These are phyloP conservation scores for Lentinus tigrinus DNA, from an alignment of 768 basidiomycete species.

Conservation along the genomic window DNA sequence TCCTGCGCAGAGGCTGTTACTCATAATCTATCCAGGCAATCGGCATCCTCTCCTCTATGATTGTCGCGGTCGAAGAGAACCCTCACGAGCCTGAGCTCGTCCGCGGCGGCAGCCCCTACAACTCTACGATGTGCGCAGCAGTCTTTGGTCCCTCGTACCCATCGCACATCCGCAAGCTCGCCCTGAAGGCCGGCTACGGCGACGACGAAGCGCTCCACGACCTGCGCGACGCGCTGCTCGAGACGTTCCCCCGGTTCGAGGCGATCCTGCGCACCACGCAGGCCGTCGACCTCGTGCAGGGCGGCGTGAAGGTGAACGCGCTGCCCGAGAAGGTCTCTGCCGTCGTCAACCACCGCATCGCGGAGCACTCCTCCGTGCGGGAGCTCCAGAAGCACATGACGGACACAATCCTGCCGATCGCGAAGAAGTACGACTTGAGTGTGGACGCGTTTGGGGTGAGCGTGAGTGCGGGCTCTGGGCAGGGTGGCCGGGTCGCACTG, in stretches of 20 bases:
- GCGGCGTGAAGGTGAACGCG: conserved; percentile 51
- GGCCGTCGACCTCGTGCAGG: conserved; percentile 63
- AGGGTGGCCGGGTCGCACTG: conserved; percentile 48
- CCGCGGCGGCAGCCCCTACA: conserved; percentile 50
- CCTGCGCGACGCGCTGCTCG: conserved; percentile 35
- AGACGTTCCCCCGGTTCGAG: conserved; percentile 34
- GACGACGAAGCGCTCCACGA: conserved; percentile 50
- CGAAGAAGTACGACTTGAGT: conserved; percentile 54
- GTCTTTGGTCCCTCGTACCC: conserved; percentile 59
- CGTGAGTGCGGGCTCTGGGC: conserved; percentile 34
- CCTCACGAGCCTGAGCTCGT: conserved; percentile 54
- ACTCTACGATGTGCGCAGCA: conserved; percentile 59
- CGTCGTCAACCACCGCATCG: conserved; percentile 71
- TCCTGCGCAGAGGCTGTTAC: neutral
- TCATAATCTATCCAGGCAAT: conserved; percentile 3
- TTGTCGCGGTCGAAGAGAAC: conserved; percentile 68
- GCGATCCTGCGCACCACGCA: conserved; percentile 70
- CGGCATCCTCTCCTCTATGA: conserved; percentile 66
- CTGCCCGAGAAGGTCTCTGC: conserved; percentile 76
- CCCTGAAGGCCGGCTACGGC: conserved; percentile 41
- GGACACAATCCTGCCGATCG: conserved; percentile 63
- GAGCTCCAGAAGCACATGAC: conserved; percentile 46
- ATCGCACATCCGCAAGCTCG: conserved; percentile 41
- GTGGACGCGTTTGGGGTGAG: conserved; percentile 54
- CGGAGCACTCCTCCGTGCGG: conserved; percentile 32